Evolutionary conservation across 768 basidiomycete species (phyloP).

Genomic region (Tylopilus plumbeoviolaceoides): DNA sequence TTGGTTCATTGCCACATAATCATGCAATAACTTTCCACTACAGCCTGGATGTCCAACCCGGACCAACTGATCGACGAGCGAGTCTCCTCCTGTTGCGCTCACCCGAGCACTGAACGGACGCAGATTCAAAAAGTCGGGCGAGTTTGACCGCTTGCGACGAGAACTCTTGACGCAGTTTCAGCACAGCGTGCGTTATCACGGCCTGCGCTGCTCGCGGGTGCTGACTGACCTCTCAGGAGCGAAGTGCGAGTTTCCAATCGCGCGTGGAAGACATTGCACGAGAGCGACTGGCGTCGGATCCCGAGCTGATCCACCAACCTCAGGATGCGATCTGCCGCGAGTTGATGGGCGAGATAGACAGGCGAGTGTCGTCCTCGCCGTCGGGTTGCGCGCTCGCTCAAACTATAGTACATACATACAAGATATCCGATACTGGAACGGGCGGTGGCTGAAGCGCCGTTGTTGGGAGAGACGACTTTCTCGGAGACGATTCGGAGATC

Average conservation of each 20-base stretch:
- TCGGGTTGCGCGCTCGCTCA: too few species aligned
- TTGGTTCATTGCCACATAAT: too few species aligned
- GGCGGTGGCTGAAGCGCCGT: conserved; percentile 47
- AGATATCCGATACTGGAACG: conserved; percentile 69
- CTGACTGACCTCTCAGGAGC: conserved; percentile 37
- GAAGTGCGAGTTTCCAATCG: conserved; percentile 47
- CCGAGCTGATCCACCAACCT: conserved; percentile 47
- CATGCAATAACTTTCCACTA: too few species aligned
- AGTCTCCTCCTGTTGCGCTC: conserved; percentile 11
- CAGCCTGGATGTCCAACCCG: conserved; percentile 54
- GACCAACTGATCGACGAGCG: conserved; percentile 64
- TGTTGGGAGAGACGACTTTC: conserved; percentile 48
- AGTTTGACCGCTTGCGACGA: conserved; percentile 68
- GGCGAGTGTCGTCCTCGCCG: conserved; percentile 33
- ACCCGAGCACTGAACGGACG: not conserved
- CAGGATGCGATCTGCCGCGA: conserved; percentile 55
- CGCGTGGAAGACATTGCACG: conserved; percentile 61
- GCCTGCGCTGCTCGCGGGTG: not conserved
- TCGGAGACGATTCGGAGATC: conserved; percentile 39
- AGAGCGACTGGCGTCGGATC: conserved; percentile 50
- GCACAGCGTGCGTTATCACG: conserved; percentile 41
- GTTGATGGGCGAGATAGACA: conserved; percentile 68
- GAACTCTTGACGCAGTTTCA: conserved; percentile 62
- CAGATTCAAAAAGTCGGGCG: conserved; percentile 78
- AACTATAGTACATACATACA: not conserved